Percentiles rank a stretch among this genome's conserved stretches.
Conservation (phyloP, 1,284 basidiomycete species). For the Cerioporus squamosus region DNA sequence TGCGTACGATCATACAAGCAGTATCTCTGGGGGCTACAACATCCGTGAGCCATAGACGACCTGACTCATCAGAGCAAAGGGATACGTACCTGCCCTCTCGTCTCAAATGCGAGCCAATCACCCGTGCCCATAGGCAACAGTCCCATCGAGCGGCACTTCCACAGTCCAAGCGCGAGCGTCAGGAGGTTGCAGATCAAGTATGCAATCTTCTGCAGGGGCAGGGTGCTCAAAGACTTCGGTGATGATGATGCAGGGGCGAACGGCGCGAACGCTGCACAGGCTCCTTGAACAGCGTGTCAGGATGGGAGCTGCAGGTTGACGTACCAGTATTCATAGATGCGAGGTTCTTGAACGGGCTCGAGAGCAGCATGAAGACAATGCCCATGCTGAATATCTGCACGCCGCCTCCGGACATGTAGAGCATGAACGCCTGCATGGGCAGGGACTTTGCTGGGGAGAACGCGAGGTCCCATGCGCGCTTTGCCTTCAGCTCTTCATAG, state of each 20-base stretch:
- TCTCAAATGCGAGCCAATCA: slow-evolving; percentile 93
- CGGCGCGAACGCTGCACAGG: slow-evolving; percentile 59
- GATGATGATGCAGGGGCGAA: slow-evolving; percentile 60
- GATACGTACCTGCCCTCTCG: slow-evolving; percentile 63
- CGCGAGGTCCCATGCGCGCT: slow-evolving; percentile 88
- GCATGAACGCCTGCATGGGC: slow-evolving; percentile 95
- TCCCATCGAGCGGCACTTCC: slow-evolving; percentile 92
- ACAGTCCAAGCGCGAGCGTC: slow-evolving; percentile 81
- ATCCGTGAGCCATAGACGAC: background rate
- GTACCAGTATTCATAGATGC: slow-evolving; percentile 76
- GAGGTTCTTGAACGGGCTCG: slow-evolving; percentile 81
- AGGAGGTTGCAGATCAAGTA: slow-evolving; percentile 75
- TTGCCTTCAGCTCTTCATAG: slow-evolving; percentile 73
- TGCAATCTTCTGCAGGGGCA: slow-evolving; percentile 68
- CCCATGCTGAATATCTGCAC: slow-evolving; percentile 95
- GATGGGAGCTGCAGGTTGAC: slow-evolving; percentile 27
- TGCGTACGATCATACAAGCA: slow-evolving; percentile 14
- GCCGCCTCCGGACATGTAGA: slow-evolving; percentile 94
- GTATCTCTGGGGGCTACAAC: slow-evolving; percentile 23
- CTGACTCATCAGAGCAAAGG: background rate
- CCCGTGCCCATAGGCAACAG: slow-evolving; percentile 86
- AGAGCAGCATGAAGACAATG: slow-evolving; percentile 88
- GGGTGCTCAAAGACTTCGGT: slow-evolving; percentile 55
- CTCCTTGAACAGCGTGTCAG: too few species aligned
- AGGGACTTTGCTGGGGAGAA: slow-evolving; percentile 84